Evolutionary conservation across 495 filamentous ascomycete species (phyloP), one percentile per base, ranked within the genome.

Genomic region (Pyrenopolyporus hunteri): DNA sequence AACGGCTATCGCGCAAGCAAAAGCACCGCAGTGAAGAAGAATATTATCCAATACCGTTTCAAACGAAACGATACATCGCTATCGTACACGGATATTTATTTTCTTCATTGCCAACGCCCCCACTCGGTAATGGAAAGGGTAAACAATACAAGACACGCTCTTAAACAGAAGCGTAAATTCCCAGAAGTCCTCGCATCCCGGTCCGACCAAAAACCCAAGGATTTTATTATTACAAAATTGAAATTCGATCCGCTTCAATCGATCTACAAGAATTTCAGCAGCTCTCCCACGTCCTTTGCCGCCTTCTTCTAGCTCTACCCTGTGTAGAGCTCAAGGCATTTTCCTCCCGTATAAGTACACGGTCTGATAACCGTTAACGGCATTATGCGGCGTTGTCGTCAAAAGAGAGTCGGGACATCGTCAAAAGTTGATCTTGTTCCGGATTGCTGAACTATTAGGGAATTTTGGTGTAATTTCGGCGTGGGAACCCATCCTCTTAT

Each of bases 361-460:
- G 45, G 22, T 46, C 17, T 28, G 17, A 22, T 37, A 39, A 36
- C 28, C 59, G 29, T 35, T 17, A 57, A 46, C 45, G 29, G 33
- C 48, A 58, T 63, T 35, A 57, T 42, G 31, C 42, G 26, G 44
- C 50, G 53, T 23, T 45, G 33, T 56, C 53, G 53, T 63, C 37
- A 53, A 53, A 52, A 36, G 47, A 35, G 33, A 57, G 33, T 63
- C 60, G 60, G 53, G 53, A 57, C 47, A 42, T 63, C 60, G 53
- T 63, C 22, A 63, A 22, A 23, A 50, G 37, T 33, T 28, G 26
- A 40, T 61, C 25, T 61, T 40, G n/a, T 51, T 43, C 44, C 32
- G 26, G 44, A n/a, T 23, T 16, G 14, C 45, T 32, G 40, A 57
- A 46, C 32, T 14, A 57, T 25, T 57, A 63, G 17, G 45, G 45